Evolutionary conservation across 495 filamentous ascomycete species (phyloP).

Genomic region (Thozetella sp.): DNA sequence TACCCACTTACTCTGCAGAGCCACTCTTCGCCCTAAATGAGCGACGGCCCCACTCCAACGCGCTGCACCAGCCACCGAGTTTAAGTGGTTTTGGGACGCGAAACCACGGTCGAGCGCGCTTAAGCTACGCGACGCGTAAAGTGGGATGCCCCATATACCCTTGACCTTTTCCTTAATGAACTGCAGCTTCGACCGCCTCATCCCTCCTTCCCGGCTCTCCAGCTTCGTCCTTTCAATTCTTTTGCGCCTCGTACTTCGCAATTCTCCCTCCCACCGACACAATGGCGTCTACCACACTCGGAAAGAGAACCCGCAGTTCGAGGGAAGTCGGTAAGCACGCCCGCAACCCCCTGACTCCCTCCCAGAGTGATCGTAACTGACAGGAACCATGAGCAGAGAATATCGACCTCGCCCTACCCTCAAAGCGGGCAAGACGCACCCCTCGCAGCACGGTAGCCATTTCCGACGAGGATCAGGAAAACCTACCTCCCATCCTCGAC

Average conservation of each 20-base stretch:
- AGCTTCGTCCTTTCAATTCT: background rate
- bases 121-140: background rate
- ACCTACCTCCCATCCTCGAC: conserved; percentile 15
- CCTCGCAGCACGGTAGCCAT: conserved; percentile 24
- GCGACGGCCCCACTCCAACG: no score
- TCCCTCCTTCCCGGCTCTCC: background rate
- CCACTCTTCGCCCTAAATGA: no score
- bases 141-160: background rate
- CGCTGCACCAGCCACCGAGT: background rate
- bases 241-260: conserved; percentile 4
- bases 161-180: background rate
- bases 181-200: background rate
- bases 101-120: background rate
- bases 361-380: no score
- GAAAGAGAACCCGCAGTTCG: conserved; percentile 70
- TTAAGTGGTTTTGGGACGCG: background rate
- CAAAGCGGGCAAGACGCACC: conserved; percentile 64
- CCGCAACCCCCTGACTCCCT: no score
- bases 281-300: conserved; percentile 69
- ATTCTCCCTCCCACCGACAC: conserved; percentile 9
- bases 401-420: conserved; percentile 32
- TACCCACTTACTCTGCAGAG: no score
- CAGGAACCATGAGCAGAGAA: conserved; percentile 24
- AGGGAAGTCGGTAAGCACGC: conserved; percentile 57
- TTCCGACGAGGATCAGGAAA: conserved; percentile 33